Evolutionary conservation across 2,329 filamentous ascomycete species (phyloP).

Genomic region (Spiromastix sp.): DNA sequence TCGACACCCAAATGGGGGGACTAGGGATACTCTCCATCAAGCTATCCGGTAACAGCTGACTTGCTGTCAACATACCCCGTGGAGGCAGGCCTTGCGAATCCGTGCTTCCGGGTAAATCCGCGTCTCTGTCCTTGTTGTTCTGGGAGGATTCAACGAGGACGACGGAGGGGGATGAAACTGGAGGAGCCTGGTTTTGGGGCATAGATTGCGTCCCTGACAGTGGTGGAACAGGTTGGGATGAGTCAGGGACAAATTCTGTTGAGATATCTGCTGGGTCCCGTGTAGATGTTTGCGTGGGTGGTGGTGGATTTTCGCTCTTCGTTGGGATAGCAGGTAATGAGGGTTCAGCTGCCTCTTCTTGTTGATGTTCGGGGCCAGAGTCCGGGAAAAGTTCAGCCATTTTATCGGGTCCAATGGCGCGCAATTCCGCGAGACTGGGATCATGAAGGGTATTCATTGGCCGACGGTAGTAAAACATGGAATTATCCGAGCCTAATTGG

Average conservation of each 20-base stretch:
- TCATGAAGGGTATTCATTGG: conserved; percentile 16
- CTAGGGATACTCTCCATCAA: conserved; percentile 34
- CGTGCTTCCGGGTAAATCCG: no score
- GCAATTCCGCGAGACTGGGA: conserved; percentile 4
- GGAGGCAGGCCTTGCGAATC: conserved; percentile 4
- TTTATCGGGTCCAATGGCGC: conserved; percentile 24
- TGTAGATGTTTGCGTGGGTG: conserved; percentile 13
- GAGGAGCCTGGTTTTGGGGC: conserved; percentile 10
- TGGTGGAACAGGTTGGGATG: conserved; percentile 23
- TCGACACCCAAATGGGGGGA: conserved; percentile 28
- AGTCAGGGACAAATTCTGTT: conserved; percentile 29
- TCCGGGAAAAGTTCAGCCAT: conserved; percentile 29
- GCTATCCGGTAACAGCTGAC: conserved; percentile 31
- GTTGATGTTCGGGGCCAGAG: neutral
- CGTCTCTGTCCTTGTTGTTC: no score
- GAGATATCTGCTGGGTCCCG: conserved; percentile 15
- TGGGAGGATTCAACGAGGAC: conserved; percentile 35
- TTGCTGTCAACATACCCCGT: conserved; percentile 21
- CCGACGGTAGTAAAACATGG: conserved; percentile 24
- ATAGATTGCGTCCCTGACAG: conserved; percentile 4
- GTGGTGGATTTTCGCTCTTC: neutral
- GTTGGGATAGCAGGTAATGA: conserved; percentile 3
- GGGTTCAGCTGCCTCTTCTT: conserved; percentile 1
- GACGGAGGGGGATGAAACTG: conserved; percentile 17
- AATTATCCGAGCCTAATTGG: conserved; percentile 2